Percentiles rank a stretch among this genome's conserved stretches.
Conservation (phyloP, 1,284 basidiomycete genomes). For the Gymnopus androsaceus region DNA sequence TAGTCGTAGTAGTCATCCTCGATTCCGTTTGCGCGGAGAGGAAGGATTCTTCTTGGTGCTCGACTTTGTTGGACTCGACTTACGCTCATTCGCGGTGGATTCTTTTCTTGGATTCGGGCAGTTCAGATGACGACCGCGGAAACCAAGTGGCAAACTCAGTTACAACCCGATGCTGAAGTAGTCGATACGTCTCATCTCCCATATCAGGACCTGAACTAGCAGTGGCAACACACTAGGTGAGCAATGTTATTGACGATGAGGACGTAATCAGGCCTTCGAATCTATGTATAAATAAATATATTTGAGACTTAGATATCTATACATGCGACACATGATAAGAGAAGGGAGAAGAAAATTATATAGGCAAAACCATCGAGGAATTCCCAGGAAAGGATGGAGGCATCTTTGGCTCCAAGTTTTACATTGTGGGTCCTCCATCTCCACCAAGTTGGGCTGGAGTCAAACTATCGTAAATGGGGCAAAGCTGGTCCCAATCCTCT, state of each 20-base stretch:
- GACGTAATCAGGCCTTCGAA: too few relatives aligned
- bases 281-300: too few relatives aligned
- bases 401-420: too few relatives aligned
- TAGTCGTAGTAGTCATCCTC: not conserved
- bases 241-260: too few relatives aligned
- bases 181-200: slow-evolving; percentile 33
- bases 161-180: slow-evolving; percentile 29
- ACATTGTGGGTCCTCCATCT: slow-evolving; percentile 1
- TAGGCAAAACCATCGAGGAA: too few relatives aligned
- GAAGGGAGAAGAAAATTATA: too few relatives aligned
- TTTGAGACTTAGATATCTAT: too few relatives aligned
- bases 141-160: slow-evolving; percentile 24
- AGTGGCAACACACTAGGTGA: not conserved
- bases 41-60: not conserved
- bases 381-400: too few relatives aligned
- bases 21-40: not conserved
- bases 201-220: slow-evolving; percentile 24
- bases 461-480: slow-evolving; percentile 9
- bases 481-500: too few relatives aligned
- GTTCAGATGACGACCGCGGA: too few relatives aligned
- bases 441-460: slow-evolving; percentile 7
- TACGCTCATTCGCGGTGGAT: not conserved
- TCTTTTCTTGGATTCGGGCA: not conserved
- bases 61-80: not conserved
- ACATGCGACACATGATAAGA: too few relatives aligned